These are phyloP conservation scores for Stentor roeselii DNA, from an alignment of 73 alveolate genomes.

Conservation along the genomic window DNA sequence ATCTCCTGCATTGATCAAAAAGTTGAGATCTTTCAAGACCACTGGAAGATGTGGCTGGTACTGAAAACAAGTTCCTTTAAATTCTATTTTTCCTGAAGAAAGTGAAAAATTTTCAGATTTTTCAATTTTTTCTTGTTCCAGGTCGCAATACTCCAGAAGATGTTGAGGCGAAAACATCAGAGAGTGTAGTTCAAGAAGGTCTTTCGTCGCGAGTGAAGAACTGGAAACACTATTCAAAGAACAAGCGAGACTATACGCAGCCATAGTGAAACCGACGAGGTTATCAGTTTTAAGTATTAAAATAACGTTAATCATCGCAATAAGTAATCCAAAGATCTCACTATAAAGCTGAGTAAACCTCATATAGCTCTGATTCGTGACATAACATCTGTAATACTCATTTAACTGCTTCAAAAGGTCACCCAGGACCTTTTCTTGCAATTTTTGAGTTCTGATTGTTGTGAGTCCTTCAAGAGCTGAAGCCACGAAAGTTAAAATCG, in stretches of 20 bases:
- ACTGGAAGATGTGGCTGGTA: slow-evolving; percentile 70
- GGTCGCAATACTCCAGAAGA: background rate
- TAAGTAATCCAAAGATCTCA: background rate
- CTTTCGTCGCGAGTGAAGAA: background rate
- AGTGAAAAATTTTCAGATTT: slow-evolving; percentile 60
- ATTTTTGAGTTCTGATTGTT: background rate
- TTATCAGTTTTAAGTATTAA: background rate
- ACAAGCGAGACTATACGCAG: background rate
- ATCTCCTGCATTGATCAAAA: slow-evolving; percentile 69
- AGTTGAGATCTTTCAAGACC: slow-evolving; percentile 64
- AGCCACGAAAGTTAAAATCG: background rate
- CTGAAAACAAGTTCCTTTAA: slow-evolving; percentile 60
- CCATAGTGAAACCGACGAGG: background rate
- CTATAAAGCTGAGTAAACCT: background rate
- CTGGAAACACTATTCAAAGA: too few species aligned
- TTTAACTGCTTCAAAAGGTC: background rate
- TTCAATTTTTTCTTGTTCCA: slow-evolving; percentile 38
- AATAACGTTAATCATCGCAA: background rate
- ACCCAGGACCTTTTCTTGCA: background rate
- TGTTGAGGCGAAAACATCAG: background rate
- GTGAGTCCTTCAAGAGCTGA: background rate
- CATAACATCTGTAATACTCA: background rate
- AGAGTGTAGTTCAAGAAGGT: background rate
- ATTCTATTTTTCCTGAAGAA: slow-evolving; percentile 59
- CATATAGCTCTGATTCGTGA: background rate